Evolutionary conservation across 345 rosid genomes (phyloP), one percentile per base, ranked within the genome.

Genomic region (Rhodamnia argentea): DNA sequence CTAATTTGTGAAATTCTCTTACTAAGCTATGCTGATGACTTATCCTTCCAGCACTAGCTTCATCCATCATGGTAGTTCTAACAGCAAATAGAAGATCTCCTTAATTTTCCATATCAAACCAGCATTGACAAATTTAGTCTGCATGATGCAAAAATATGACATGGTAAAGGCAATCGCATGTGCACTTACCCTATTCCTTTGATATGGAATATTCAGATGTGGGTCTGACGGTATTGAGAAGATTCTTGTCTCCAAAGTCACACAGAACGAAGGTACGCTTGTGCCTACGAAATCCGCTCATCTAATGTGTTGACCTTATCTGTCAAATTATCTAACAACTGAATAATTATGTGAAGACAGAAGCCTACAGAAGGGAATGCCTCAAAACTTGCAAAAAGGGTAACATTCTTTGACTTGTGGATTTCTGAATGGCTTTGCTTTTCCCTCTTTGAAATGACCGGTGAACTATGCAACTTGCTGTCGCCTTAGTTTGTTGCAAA

Each of bases 381-480:
- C 85, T 92, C 91, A 78, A 94, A 92, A 85, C 99, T 94, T 89
- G 98, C 99, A 87, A 98, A 95, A 89, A 91, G 99, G 96, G 99
- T 97, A 95, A 85, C 58, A 18, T 74, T 82, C 84, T 85, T 83
- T 8, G 70, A 27, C 57, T 86, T 78, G 82, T 29, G 51, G 27
- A 59, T 55, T 82, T 84, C 83, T 22, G 11, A 40, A 52, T 59
- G 26, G 81, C 81, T 70, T 51, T 51, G 52, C 52, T 51, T 37
- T 37, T 37, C 47, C 47, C 47, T 70, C 26, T 37, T 4, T 70
- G 58, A 29, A 52, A 16, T 2, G 8, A 83, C 47, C 26, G 42
- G 18, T 29, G 59, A 83, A 52, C 47, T 52, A 15, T 83, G 15
- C 84, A 18, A 27, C 32, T n/a, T 82, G 29, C 32, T 82, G 13